Base-by-base conservation (phyloP, 371 early-diverging fungal genomes). In the Circinella minor region DNA sequence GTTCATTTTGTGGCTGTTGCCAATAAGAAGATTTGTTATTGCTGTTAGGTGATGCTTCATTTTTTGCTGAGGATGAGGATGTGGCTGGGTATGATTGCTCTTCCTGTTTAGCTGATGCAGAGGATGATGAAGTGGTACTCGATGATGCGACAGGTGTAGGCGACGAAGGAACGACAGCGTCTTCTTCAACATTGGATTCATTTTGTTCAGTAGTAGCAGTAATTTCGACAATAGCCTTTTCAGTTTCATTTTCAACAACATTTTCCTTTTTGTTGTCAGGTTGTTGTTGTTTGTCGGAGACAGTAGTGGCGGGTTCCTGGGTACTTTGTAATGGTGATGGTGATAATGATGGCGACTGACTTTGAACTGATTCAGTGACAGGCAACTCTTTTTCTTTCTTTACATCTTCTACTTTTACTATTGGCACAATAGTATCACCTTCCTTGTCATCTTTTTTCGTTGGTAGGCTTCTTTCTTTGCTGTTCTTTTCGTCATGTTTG, bases 41-140 rank as follows among this genome's bases (percentile, higher is more conserved):
- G 15, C 59, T 67, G 46, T 2, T 67, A 34, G 55, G 54, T 63
- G 64, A 36, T 17, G 36, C 34, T 20, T 34, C 34, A 59, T 43
- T 43, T 43, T 27, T 38, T n/a, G 68, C 13, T 11, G 61, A 57
- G 15, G 68, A 34, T 4, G 60, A 49, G 61, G 63, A 14, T 11
- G 62, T 62, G 39, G 51, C 51, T 17, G 63, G 55, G 51, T 61
- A 61, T 27, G 61, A 55, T 63, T 55, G 39, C 17, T 64, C 66
- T 15, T 47, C 46, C 8, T 70, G 65, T 57, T 65, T 70, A 18
- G 59, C 65, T 49, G 70, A 60, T 47, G 61, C 37, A 14, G 70
- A 64, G 7, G 70, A 70, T 10, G 65, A 64, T 15, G 70, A 64
- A 10, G 65, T 70, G 48, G 65, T 65, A 59, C 70, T 70, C 10